These are phyloP conservation scores for Talaromyces wortmannii DNA, from an alignment of 495 filamentous ascomycete genomes.

Conservation along the genomic window DNA sequence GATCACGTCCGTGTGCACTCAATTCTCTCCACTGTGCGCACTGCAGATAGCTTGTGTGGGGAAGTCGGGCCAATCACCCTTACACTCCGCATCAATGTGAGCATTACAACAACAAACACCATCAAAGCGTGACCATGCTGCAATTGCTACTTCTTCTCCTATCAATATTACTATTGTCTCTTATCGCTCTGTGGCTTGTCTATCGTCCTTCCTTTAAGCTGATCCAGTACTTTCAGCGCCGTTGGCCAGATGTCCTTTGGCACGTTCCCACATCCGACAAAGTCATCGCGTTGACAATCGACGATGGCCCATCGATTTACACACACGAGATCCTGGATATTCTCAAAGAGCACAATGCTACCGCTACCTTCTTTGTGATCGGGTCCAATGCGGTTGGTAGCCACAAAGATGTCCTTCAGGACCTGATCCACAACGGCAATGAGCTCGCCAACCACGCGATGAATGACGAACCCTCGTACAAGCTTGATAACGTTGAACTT, in stretches of 20 bases:
- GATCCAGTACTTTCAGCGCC: slow-evolving; percentile 58
- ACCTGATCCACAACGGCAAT: slow-evolving; percentile 56
- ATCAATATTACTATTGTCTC: neutral
- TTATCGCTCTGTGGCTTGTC: slow-evolving; percentile 46
- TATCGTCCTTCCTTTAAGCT: slow-evolving; percentile 69
- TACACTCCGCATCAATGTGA: too few species aligned
- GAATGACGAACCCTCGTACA: slow-evolving; percentile 66
- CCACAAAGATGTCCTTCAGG: slow-evolving; percentile 35
- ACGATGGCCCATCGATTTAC: slow-evolving; percentile 71
- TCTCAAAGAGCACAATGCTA: slow-evolving; percentile 48
- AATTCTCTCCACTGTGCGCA: too few species aligned
- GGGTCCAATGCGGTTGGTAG: slow-evolving; percentile 59
- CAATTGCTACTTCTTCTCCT: neutral
- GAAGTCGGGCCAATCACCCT: too few species aligned
- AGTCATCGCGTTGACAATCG: slow-evolving; percentile 73
- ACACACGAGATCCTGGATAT: slow-evolving; percentile 64
- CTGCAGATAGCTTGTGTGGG: too few species aligned
- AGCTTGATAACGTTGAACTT: slow-evolving; percentile 26
- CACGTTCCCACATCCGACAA: slow-evolving; percentile 50
- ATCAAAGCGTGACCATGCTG: neutral
- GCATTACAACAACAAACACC: neutral
- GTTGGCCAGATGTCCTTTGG: slow-evolving; percentile 73
- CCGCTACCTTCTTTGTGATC: slow-evolving; percentile 75
- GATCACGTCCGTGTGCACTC: too few species aligned
- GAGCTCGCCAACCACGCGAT: slow-evolving; percentile 83